These are phyloP conservation scores for Talaromyces amestolkiae DNA, from an alignment of 2,329 filamentous ascomycete genomes.

Conservation along the genomic window DNA sequence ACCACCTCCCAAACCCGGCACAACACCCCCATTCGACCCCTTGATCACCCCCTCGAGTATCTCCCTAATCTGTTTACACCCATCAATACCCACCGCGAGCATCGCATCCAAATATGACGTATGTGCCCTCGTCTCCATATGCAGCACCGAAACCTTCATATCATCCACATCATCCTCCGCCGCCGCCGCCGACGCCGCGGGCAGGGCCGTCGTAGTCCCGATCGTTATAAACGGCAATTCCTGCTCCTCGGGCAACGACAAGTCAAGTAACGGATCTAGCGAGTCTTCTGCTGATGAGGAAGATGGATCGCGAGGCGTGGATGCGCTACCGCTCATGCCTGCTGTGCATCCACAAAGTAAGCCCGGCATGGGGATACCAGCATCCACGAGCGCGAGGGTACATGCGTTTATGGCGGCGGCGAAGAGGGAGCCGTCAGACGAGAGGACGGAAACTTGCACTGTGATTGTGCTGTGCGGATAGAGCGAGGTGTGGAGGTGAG, in stretches of 20 bases:
- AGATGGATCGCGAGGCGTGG: constrained; percentile 36
- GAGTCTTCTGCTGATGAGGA: constrained; percentile 34
- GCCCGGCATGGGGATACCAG: constrained; percentile 91
- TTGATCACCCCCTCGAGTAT: constrained; percentile 74
- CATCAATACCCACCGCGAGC: constrained; percentile 87
- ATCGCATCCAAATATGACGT: constrained; percentile 78
- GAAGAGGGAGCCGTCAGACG: constrained; percentile 84
- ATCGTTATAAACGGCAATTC: constrained; percentile 88
- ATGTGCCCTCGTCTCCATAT: constrained; percentile 88
- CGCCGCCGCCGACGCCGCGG: constrained; percentile 52
- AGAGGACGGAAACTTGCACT: constrained; percentile 81
- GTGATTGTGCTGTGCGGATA: constrained; percentile 85
- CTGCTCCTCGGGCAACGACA: constrained; percentile 52
- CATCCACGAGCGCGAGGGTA: constrained; percentile 88
- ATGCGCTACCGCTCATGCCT: constrained; percentile 58
- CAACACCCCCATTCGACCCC: constrained; percentile 36
- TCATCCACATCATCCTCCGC: constrained; percentile 28
- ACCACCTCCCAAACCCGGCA: neutral
- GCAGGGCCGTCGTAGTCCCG: constrained; percentile 57
- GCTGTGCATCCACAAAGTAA: constrained; percentile 87
- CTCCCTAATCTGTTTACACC: constrained; percentile 78
- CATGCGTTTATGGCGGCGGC: constrained; percentile 88
- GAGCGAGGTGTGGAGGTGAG: constrained; percentile 77
- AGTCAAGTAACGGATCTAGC: constrained; percentile 44
- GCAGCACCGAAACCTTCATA: constrained; percentile 68